Percentiles rank a stretch among this genome's conserved stretches.
Evolutionary conservation across 140 eudicot genomes (phyloP).

Genomic region (Flaveria floridana): DNA sequence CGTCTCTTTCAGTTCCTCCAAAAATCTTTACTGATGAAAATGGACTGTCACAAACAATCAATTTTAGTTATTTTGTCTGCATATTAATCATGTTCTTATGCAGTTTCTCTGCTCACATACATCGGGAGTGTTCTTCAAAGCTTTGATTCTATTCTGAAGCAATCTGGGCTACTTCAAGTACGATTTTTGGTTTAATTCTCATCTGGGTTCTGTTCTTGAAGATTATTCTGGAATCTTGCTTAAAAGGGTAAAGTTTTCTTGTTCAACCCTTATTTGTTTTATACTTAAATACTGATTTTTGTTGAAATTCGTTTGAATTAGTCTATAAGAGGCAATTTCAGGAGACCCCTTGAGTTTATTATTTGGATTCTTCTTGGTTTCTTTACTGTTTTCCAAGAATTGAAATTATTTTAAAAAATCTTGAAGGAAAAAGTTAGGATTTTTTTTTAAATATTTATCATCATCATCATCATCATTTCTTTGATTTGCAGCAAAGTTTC

Average conservation of each 20-base stretch:
- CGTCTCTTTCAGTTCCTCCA: conserved; percentile 41
- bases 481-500: conserved; percentile 13
- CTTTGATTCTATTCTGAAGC: conserved; percentile 23
- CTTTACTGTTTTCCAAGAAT: conserved; percentile 2
- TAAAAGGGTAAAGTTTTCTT: conserved; percentile 25
- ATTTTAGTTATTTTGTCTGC: background rate
- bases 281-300: background rate
- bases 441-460: background rate
- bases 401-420: conserved; percentile 3
- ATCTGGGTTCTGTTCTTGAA: background rate
- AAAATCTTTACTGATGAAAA: conserved; percentile 17
- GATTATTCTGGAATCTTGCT: background rate
- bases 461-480: conserved; percentile 13
- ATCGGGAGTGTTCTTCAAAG: conserved; percentile 32
- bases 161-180: conserved; percentile 10
- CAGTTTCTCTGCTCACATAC: conserved; percentile 26
- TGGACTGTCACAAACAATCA: conserved; percentile 11
- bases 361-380: background rate
- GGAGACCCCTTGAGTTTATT: conserved; percentile 10
- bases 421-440: background rate
- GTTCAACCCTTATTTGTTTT: conserved; percentile 3
- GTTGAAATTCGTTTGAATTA: conserved; percentile 32
- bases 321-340: conserved; percentile 4
- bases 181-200: background rate
- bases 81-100: conserved; percentile 25